Base-by-base conservation (phyloP, 2,329 filamentous ascomycete species). In the Fusarium sp. region DNA sequence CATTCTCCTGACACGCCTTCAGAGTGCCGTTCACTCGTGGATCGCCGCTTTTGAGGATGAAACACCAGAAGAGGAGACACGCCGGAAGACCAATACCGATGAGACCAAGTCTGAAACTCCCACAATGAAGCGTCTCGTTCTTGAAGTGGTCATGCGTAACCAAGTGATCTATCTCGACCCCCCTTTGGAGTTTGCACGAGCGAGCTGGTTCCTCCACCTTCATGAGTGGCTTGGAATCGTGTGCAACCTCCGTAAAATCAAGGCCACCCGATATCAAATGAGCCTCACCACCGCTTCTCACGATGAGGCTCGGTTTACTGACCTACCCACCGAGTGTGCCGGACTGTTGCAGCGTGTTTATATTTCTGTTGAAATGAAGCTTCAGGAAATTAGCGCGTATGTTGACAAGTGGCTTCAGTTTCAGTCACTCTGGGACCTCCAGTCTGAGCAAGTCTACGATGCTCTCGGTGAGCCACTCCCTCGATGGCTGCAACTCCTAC, bases 371-470 rank as follows among this genome's bases (percentile, higher is more conserved):
- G 95, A 98, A 81, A 89, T 89, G 71, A 97, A 96, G 81, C 84
- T 99, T 7, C 86, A 87, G 18, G 90, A 92, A 45, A 93, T 98
- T 35, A 89, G 92, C 40, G 86, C 87, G 7, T 99, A 99, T 75
- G 94, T 99, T 13, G 94, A 98, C 79, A 97, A 98, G 81, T 99
- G 96, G 96, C 86, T 99, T 48, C 96, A 98, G 76, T 99, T 98
- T 82, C 96, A 99, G 81, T 98, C 95, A 10, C 87, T 99, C 1
- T 99, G 96, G 96, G 96, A 99, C 84, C 87, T 99, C 62, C 95
- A 97, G 79, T 94, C 95, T 5, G 95, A 98, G 71, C 93, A 98
- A 74, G 94, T 99, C 3, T 97, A 98, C 77, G 94, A 97, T 68
- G 89, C 93, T 56, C 88, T 99, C 11, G 95, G 95, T 14, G 95